phyloP scores from a whole-genome alignment of 2,329 filamentous ascomycete genomes.

The Aphanocladium album region DNA sequence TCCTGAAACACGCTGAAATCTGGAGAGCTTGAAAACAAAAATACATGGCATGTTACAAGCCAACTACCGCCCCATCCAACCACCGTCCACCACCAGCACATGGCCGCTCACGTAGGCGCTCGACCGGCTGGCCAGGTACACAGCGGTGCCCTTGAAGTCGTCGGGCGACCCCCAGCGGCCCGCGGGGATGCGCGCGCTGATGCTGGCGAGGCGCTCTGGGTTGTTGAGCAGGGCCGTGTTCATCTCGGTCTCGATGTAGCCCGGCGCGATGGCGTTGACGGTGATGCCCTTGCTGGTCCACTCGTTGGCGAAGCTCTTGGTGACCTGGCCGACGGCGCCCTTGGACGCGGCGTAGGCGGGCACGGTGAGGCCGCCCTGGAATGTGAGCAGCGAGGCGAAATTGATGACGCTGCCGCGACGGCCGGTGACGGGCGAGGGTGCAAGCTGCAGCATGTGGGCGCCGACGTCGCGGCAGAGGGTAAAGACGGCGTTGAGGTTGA shows the following conservation, averaged over 20 bases:
- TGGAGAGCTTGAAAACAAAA: no score
- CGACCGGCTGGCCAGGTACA: constrained; percentile 72
- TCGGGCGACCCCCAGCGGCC: constrained; percentile 78
- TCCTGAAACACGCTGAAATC: no score
- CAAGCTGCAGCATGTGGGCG: constrained; percentile 66
- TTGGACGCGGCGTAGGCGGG: constrained; percentile 85
- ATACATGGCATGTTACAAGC: background rate
- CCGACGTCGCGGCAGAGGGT: constrained; percentile 71
- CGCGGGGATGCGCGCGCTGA: constrained; percentile 75
- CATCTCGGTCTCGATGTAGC: constrained; percentile 94
- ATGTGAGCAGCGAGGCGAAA: constrained; percentile 72
- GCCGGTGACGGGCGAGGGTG: constrained; percentile 40
- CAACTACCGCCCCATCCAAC: constrained; percentile 79
- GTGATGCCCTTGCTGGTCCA: constrained; percentile 76
- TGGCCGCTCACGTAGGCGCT: constrained; percentile 80
- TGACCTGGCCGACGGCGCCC: constrained; percentile 78
- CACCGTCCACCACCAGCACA: constrained; percentile 78
- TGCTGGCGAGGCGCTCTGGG: constrained; percentile 62
- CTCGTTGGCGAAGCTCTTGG: constrained; percentile 80
- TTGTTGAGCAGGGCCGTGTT: constrained; percentile 77
- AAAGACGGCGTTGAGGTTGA: constrained; percentile 82
- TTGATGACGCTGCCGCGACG: constrained; percentile 75
- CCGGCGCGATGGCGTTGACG: constrained; percentile 85
- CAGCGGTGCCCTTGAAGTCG: constrained; percentile 79
- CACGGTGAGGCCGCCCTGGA: constrained; percentile 84